Conservation (phyloP, 495 filamentous ascomycete species). For the Parathielavia hyrcaniae region DNA sequence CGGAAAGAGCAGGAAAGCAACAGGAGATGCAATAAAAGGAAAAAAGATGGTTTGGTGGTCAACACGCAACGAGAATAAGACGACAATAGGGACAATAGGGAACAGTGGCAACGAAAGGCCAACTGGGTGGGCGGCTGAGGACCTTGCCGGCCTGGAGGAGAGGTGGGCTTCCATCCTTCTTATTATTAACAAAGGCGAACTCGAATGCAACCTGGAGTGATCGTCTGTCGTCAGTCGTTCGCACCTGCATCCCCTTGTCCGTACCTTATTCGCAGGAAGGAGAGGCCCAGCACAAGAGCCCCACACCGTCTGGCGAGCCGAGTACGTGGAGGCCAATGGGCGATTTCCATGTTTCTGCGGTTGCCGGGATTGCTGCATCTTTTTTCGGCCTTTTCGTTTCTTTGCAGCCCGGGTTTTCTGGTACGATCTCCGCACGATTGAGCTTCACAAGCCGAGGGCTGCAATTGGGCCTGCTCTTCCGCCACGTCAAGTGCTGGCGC, state of each 20-base stretch:
- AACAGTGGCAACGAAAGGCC: constrained; percentile 15
- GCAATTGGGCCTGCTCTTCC: constrained; percentile 4
- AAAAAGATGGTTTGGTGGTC: constrained; percentile 15
- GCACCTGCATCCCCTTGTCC: too few species aligned
- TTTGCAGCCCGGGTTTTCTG: neutral
- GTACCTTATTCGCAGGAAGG: neutral
- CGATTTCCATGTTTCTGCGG: neutral
- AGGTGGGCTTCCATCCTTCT: constrained; percentile 3
- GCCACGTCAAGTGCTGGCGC: neutral
- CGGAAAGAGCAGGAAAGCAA: neutral
- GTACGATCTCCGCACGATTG: neutral
- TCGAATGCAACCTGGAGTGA: neutral
- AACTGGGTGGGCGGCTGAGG: neutral
- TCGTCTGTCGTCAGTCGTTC: constrained; percentile 7
- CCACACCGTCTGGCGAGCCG: constrained; percentile 1
- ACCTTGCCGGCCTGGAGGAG: constrained; percentile 1
- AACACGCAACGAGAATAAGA: constrained; percentile 14
- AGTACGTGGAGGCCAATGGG: constrained; percentile 1
- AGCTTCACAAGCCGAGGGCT: constrained; percentile 1
- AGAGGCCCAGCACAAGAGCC: neutral
- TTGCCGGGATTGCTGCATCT: neutral
- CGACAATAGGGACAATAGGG: constrained; percentile 9
- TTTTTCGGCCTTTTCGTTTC: neutral
- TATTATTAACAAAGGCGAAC: neutral
- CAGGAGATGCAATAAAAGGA: constrained; percentile 6